Evolutionary conservation across 345 rosid genomes (phyloP), one percentile per base, ranked within the genome.

Genomic region (rapeseed (Brassica napus)): DNA sequence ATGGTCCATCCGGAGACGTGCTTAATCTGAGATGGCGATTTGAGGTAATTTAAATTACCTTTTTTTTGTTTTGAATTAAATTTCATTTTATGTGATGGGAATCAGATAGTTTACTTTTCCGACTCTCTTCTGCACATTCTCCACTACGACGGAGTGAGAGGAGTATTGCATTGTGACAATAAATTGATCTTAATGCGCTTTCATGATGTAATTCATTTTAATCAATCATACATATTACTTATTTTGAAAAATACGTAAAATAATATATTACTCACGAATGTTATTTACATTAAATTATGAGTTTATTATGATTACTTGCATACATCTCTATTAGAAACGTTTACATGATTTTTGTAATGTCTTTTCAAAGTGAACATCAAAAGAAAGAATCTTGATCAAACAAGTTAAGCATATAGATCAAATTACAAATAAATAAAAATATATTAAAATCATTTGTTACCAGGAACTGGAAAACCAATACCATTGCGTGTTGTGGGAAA

Each of bases 401-500:
- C 62, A 73, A 54, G 67, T 78, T 54, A 71, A 44, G 73, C 18
- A 30, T 5, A 54, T 4, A 35, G 8, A 69, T 49, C 63, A 49
- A 32, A 34, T 23, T 26, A 32, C 62, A 61, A 58, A 37, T 12
- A 42, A 30, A 35, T 23, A 5, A 72, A n/a, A 23, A 49, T 5
- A 84, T 31, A 82, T 3, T 3, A 32, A 37, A 16, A 63, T 86
- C 68, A 87, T 81, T 67, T 77, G 32, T 66, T 75, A 37, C 81
- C 23, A 14, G 97, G 73, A 72, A 86, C 73, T 11, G 98, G 97
- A 57, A 95, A 93, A 44, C 99, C 99, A 72, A 95, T 86, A 47
- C 99, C 98, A 67, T 91, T 94, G 72, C 99, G 97, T 67, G 77
- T 82, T 31, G 94, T 91, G 0, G 99, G 99, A 66, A 95, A 95